Base-by-base conservation (phyloP, 2,329 filamentous ascomycete genomes). In the Fusarium humuli region DNA sequence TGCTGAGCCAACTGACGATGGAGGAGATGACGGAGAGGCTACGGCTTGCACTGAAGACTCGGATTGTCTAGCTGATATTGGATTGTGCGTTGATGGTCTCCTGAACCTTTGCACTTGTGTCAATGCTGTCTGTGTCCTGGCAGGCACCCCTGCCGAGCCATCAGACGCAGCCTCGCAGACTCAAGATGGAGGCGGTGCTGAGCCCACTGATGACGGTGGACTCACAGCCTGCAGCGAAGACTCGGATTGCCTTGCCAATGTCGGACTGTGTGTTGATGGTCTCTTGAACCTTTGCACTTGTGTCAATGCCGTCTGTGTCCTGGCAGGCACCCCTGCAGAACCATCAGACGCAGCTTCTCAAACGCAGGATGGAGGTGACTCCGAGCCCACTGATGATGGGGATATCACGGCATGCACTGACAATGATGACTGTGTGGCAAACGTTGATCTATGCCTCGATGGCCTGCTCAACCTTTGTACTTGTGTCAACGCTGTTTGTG, bases 11-110 rank as follows among this genome's bases (percentile, higher is more conserved):
- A 61, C 55, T 8, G 61, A 46, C n/a, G 14, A 3, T 6, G 13
- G 10, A 1, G 37, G 13, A 3, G 14, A 49, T 16, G 14, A 2
- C 10, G 11, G 10, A 1, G 37, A 14, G 3, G 16, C 2, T 6
- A 54, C 47, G 11, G 4, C 25, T 10, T 66, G 63, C 7, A 13
- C 8, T 7, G 40, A 42, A 27, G 59, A 65, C 9, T 20, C 22
- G 16, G 62, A 65, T 27, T 65, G 62, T 7, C 10, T 65, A 7
- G 62, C 30, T 3, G 29, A 65, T 25, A 23, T n/a, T 8, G 46
- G 25, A 2, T 29, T 66, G 10, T 66, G 63, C 23, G 16, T 65
- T 10, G 27, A 45, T 37, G 47, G 42, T 6, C 12, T 23, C 2
- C 6, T 65, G 9, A 52, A 49, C 10, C 10, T 66, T 7, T 66